Conservation (phyloP, 768 basidiomycete genomes). For the Hericium alpestre region DNA sequence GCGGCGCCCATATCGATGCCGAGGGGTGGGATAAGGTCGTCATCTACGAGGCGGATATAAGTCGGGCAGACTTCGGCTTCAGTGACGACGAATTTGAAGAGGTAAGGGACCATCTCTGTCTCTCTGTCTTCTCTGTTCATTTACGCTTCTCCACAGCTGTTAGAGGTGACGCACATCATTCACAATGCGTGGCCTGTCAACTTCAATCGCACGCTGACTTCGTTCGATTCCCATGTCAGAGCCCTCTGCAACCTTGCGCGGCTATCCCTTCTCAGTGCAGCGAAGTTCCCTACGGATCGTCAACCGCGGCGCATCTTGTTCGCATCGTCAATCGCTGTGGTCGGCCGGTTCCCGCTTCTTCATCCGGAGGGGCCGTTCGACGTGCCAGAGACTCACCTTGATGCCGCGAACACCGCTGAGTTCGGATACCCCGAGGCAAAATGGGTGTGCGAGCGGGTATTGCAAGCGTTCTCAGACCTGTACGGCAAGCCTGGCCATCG, state of each 20-base stretch:
- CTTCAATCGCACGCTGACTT: constrained; percentile 11
- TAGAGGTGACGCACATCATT: constrained; percentile 21
- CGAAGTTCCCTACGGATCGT: neutral
- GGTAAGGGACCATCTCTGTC: constrained; percentile 11
- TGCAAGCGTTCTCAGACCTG: constrained; percentile 20
- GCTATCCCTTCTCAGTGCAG: constrained; percentile 2
- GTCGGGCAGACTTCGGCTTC: constrained; percentile 6
- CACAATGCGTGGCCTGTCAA: constrained; percentile 12
- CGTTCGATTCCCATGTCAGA: constrained; percentile 7
- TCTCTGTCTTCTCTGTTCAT: neutral
- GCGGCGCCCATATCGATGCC: constrained; percentile 18
- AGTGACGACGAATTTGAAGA: constrained; percentile 16
- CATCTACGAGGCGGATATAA: constrained; percentile 20
- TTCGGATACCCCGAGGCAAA: constrained; percentile 28
- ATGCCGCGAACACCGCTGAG: constrained; percentile 17
- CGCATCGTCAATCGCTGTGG: constrained; percentile 23
- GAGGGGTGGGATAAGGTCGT: constrained; percentile 23
- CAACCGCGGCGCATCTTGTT: constrained; percentile 15
- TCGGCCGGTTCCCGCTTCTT: constrained; percentile 21
- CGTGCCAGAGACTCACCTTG: constrained; percentile 24
- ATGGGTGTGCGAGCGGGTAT: constrained; percentile 27
- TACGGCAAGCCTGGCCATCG: constrained; percentile 12
- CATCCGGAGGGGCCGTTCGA: constrained; percentile 19
- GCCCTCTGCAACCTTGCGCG: constrained; percentile 2
- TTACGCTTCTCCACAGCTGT: constrained; percentile 12